Base-by-base conservation (phyloP, 805 yeast species). In the Alloascoidea hylecoeti region DNA sequence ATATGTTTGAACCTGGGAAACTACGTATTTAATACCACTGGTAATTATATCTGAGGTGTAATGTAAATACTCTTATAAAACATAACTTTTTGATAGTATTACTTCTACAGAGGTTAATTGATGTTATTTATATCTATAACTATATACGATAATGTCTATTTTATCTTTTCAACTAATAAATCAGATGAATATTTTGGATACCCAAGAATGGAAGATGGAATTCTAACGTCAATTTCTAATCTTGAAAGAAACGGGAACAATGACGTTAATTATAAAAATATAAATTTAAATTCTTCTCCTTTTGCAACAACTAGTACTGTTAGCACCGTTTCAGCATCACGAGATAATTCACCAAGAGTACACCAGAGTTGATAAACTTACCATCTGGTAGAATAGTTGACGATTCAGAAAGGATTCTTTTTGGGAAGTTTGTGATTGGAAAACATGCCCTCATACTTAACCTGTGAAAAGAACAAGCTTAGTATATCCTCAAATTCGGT, bases 161-260 rank as follows among this genome's bases (percentile, higher is more conserved):
- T 61, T 17, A 52, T 63, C 16, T 61, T 61, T 40, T 57, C 63
- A 3, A 65, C 63, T 16, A 62, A 62, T 44, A 48, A 62, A 15
- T 55, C 63, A 4, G 60, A 63, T 3, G 53, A 53, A 12, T 63
- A 58, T 39, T 59, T 48, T 38, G 66, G 66, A 5, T 56, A 57
- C 39, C 66, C 66, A 6, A 46, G 58, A 17, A 56, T 61, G 59
- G 52, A 49, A 12, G 45, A 49, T 16, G 49, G 46, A 3, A 53
- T 58, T 32, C 38, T 18, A 9, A 34, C 36, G 16, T 5, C 36
- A 5, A 5, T 9, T 12, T 17, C 9, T 12, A 18, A n/a, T 9
- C 13, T n/a, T 23, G 30, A 23, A 23, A 23, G 30, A n/a, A 23
- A 9, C n/a, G n/a, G 9, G 13, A 23, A 9, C 9, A 23, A 23